These are phyloP conservation scores for Prunus kanzakura DNA, from an alignment of 306 rosid species.

Conservation along the genomic window DNA sequence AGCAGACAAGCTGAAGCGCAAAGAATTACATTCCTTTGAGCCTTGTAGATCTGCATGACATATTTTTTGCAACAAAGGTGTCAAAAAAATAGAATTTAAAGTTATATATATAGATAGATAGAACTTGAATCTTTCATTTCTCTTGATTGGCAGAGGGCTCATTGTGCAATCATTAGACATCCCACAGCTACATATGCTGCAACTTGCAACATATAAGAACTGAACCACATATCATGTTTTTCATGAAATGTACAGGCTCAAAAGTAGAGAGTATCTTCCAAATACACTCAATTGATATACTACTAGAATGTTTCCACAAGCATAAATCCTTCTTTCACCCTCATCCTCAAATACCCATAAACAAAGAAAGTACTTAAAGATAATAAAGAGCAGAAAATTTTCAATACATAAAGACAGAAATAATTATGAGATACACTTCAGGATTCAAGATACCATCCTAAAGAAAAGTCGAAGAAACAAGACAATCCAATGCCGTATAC, in stretches of 20 bases:
- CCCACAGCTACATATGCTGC: background rate
- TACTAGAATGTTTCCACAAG: background rate
- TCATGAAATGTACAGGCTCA: background rate
- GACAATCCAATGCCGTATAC: background rate
- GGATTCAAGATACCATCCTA: background rate
- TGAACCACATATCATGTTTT: background rate
- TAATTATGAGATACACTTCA: background rate
- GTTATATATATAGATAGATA: background rate
- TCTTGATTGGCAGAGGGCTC: background rate
- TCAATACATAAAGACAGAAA: background rate
- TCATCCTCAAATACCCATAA: background rate
- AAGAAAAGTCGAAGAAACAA: background rate
- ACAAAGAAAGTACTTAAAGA: background rate
- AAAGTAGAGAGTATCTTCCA: background rate
- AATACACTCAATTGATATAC: background rate
- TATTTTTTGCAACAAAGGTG: slow-evolving; percentile 13
- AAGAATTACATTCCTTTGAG: slow-evolving; percentile 88
- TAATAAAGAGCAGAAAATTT: background rate
- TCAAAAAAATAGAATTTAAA: background rate
- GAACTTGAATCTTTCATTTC: background rate
- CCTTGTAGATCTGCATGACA: slow-evolving; percentile 72
- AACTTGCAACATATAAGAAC: background rate
- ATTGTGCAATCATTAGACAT: background rate
- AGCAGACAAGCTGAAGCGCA: slow-evolving; percentile 73
- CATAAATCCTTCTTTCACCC: background rate